Percentiles rank a stretch among this genome's conserved stretches.
Conservation (phyloP, 306 rosid species). For the Purshia tridentata region DNA sequence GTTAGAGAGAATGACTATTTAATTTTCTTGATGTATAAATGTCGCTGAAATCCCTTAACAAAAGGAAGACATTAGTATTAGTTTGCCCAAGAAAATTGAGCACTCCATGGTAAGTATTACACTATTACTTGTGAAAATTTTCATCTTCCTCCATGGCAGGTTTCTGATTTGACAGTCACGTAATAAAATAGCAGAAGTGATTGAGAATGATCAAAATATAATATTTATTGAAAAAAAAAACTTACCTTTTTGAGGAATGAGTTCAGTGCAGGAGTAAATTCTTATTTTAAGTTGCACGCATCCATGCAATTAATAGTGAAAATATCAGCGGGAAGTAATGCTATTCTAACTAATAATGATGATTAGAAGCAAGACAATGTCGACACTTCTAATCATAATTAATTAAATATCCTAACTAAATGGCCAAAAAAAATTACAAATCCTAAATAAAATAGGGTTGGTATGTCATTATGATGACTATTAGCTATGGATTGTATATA, state of each 20-base stretch:
- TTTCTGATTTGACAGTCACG: not conserved
- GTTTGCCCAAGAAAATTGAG: not conserved
- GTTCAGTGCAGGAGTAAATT: not conserved
- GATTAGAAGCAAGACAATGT: slow-evolving; percentile 11
- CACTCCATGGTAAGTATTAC: not conserved
- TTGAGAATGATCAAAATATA: too few relatives aligned
- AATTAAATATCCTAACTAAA: not conserved
- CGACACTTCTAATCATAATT: not conserved
- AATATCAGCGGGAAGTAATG: not conserved
- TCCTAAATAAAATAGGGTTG: not conserved
- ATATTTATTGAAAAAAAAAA: too few relatives aligned
- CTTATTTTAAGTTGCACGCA: not conserved
- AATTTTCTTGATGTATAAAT: too few relatives aligned
- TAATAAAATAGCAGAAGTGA: too few relatives aligned
- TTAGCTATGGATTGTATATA: not conserved
- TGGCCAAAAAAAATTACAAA: too few relatives aligned
- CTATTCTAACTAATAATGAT: not conserved
- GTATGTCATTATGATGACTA: slow-evolving; percentile 15
- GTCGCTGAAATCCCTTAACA: too few relatives aligned
- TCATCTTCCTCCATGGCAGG: not conserved
- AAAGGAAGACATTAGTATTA: too few relatives aligned
- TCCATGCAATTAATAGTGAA: not conserved
- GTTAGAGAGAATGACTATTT: too few relatives aligned
- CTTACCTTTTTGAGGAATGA: not conserved
- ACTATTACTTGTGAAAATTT: not conserved